Evolutionary conservation across 2,329 filamentous ascomycete genomes (phyloP), one percentile per base, ranked within the genome.

Genomic region (Byssochlamys sp.): DNA sequence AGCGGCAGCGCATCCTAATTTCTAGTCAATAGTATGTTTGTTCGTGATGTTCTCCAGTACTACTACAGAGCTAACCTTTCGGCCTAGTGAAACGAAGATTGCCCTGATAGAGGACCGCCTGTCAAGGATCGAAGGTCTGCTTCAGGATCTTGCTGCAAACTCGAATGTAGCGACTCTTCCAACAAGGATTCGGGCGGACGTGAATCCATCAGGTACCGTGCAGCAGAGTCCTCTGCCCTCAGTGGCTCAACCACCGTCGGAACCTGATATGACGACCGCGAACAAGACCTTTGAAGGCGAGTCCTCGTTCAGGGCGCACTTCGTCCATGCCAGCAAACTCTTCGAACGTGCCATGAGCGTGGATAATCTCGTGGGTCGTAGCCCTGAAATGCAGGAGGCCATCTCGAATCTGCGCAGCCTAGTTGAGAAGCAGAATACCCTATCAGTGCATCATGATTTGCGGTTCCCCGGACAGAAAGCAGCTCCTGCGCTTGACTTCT

Each of bases 41-140:
- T 10, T 58, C 27, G 27, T 28, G 19, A 19, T 26, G 6, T n/a
- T 3, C 3, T n/a, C 39, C 33, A 45, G 12, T 26, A 45, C 54
- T 28, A 9, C 9, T 54, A 19, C 7, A 25, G 51, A 25, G 59
- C 28, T 64, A 28, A 61, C 55, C 25, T 33, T 25, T 14, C 52
- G 19, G 7, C n/a, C 1, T 6, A 80, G 78, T 66, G 80, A 82
- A 64, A 77, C 72, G 63, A 80, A 81, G 65, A 79, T 82, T 53
- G 79, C 81, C 59, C 64, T 76, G 11, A 80, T 82, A 54, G 78
- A 80, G 62, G 74, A 78, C 29, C 74, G 79, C 14, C 67, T 82
- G 7, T 71, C 72, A 5, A 71, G 72, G n/a, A 80, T 82, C 48
- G 79, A 81, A 60, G 63, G 68, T 53, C 66, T 75, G 9, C 66